Evolutionary conservation across 2,329 filamentous ascomycete genomes (phyloP).

Genomic region (Exophiala sp.): DNA sequence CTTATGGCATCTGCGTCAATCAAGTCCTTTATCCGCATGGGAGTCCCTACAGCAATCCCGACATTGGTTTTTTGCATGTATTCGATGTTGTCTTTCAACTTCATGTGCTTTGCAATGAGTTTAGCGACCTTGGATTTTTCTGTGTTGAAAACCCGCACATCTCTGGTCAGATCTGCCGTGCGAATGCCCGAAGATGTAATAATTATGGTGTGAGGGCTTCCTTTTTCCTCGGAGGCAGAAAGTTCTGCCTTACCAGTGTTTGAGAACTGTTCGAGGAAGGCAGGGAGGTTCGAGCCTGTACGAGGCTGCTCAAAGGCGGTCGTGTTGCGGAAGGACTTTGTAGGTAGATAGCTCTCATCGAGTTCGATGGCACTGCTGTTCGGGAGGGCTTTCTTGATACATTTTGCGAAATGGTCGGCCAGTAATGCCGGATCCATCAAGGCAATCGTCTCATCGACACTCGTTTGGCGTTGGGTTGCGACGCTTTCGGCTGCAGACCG

Average conservation of each 20-base stretch:
- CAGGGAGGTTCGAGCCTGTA: constrained; percentile 68
- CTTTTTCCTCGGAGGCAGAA: constrained; percentile 64
- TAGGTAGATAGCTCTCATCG: constrained; percentile 74
- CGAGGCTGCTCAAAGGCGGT: constrained; percentile 67
- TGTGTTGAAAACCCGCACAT: constrained; percentile 29
- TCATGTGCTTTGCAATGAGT: constrained; percentile 97
- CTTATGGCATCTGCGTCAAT: constrained; percentile 78
- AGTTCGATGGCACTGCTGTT: constrained; percentile 81
- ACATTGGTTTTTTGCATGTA: constrained; percentile 68
- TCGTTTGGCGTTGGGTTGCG: constrained; percentile 2
- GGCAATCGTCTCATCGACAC: constrained; percentile 68
- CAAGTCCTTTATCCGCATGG: constrained; percentile 74
- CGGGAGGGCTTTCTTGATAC: constrained; percentile 64
- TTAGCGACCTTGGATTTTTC: constrained; percentile 76
- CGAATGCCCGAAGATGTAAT: constrained; percentile 80
- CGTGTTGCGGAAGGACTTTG: constrained; percentile 76
- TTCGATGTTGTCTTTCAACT: constrained; percentile 78
- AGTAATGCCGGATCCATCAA: constrained; percentile 79
- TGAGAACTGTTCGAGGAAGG: constrained; percentile 66
- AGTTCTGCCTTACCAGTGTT: constrained; percentile 58
- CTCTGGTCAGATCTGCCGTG: constrained; percentile 73
- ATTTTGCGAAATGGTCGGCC: constrained; percentile 79
- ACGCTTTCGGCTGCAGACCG: neutral
- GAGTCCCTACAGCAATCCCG: constrained; percentile 87
- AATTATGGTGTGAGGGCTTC: constrained; percentile 79